Conservation (phyloP, 192 early-diverging fungal species). For the Borealophlyctis nickersoniae region DNA sequence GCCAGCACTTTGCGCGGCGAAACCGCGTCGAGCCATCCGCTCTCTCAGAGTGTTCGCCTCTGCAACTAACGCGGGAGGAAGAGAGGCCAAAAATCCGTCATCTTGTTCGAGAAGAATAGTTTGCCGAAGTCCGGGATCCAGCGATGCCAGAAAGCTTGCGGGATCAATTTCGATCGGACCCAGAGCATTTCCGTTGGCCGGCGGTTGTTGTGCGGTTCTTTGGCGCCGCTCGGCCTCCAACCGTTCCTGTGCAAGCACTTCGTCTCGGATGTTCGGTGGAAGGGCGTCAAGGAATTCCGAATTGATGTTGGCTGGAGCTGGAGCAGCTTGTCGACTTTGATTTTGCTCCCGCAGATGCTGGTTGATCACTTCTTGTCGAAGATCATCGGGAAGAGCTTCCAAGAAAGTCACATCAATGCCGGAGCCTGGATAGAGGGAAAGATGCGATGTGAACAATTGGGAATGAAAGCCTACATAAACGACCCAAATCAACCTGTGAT, state of each 20-base stretch:
- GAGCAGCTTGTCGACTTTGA: constrained; percentile 22
- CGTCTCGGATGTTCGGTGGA: constrained; percentile 85
- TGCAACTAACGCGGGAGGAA: constrained; percentile 41
- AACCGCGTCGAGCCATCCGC: constrained; percentile 14
- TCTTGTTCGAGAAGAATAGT: constrained; percentile 52
- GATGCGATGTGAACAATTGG: too few species aligned
- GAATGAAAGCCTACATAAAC: constrained; percentile 16
- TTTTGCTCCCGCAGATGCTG: constrained; percentile 68
- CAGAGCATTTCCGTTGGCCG: constrained; percentile 3
- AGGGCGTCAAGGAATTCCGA: constrained; percentile 86
- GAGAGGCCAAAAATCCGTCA: constrained; percentile 35
- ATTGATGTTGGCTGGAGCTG: constrained; percentile 30
- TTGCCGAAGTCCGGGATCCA: constrained; percentile 55
- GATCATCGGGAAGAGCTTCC: constrained; percentile 89
- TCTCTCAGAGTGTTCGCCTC: constrained; percentile 47
- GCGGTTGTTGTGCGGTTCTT: constrained; percentile 47
- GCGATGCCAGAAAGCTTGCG: constrained; percentile 52
- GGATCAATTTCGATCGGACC: constrained; percentile 43
- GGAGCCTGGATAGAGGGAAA: constrained; percentile 40
- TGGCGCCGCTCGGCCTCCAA: constrained; percentile 65
- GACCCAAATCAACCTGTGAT: constrained; percentile 66
- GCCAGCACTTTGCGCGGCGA: not conserved
- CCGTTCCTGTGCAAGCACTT: constrained; percentile 75
- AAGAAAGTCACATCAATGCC: constrained; percentile 94
- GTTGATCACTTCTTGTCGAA: constrained; percentile 88